These are phyloP conservation scores for Pistacia atlantica DNA, from an alignment of 345 rosid genomes.

Conservation along the genomic window DNA sequence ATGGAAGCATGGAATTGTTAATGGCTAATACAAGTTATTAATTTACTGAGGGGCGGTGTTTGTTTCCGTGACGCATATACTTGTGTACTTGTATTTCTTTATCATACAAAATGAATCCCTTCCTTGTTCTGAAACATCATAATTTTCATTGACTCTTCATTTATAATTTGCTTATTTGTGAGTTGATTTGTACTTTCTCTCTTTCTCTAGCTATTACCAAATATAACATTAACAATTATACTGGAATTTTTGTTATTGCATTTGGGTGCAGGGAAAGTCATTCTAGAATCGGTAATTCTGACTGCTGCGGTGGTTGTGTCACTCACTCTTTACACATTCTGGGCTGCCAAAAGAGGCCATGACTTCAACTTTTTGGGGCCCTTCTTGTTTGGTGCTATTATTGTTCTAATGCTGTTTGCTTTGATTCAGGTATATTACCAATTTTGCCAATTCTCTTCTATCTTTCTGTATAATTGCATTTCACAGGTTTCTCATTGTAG, in stretches of 20 bases:
- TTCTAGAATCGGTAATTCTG: constrained; percentile 76
- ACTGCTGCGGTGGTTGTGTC: constrained; percentile 70
- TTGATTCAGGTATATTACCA: constrained; percentile 61
- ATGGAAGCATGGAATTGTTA: background rate
- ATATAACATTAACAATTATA: background rate
- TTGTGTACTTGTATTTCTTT: too few relatives aligned
- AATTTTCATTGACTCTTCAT: too few relatives aligned
- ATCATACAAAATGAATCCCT: too few relatives aligned
- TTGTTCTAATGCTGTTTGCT: constrained; percentile 66
- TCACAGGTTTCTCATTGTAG: background rate
- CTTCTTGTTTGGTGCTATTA: constrained; percentile 77
- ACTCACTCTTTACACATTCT: constrained; percentile 89
- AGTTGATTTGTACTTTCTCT: too few relatives aligned
- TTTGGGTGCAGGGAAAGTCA: constrained; percentile 64
- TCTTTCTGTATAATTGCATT: background rate
- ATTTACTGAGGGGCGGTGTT: too few relatives aligned
- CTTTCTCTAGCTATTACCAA: too few relatives aligned
- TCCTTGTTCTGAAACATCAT: too few relatives aligned
- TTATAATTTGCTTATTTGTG: too few relatives aligned
- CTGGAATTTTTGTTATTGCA: background rate
- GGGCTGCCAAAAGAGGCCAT: constrained; percentile 91
- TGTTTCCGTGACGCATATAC: too few relatives aligned
- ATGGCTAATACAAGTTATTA: background rate
- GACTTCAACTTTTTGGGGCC: constrained; percentile 93
- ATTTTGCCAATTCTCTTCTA: background rate